Evolutionary conservation across 257 asterid species (phyloP).

Genomic region (Rehmannia glutinosa): DNA sequence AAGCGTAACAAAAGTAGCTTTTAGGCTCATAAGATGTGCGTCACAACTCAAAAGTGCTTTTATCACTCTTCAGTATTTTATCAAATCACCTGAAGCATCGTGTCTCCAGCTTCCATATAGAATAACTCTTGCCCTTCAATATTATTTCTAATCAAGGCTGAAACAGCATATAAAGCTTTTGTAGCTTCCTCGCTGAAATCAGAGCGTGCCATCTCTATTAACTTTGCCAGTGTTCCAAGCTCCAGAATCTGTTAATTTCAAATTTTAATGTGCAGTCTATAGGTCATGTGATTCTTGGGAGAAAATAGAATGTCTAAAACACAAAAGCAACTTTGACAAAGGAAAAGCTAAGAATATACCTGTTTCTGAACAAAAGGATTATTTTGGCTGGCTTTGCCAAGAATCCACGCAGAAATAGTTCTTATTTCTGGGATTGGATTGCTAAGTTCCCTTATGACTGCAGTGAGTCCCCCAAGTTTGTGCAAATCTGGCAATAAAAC

Average conservation of each 20-base stretch:
- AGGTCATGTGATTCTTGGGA: slow-evolving; percentile 3
- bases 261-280: slow-evolving; percentile 16
- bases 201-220: slow-evolving; percentile 63
- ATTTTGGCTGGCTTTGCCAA: slow-evolving; percentile 91
- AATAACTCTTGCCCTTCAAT: slow-evolving; percentile 55
- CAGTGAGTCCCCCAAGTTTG: slow-evolving; percentile 70
- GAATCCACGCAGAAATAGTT: slow-evolving; percentile 66
- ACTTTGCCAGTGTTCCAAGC: slow-evolving; percentile 52
- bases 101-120: slow-evolving; percentile 59
- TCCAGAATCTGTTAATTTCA: slow-evolving; percentile 57
- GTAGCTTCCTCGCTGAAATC: slow-evolving; percentile 60
- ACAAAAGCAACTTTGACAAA: neutral
- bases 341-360: slow-evolving; percentile 31
- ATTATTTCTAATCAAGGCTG: slow-evolving; percentile 74
- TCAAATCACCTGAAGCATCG: slow-evolving; percentile 72
- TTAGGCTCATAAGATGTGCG: slow-evolving; percentile 17
- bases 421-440: slow-evolving; percentile 52
- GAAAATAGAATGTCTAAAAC: neutral
- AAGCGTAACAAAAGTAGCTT: neutral
- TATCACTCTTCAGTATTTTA: slow-evolving; percentile 7
- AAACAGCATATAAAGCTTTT: slow-evolving; percentile 75
- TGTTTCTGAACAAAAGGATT: slow-evolving; percentile 75
- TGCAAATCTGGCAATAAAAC: slow-evolving; percentile 51
- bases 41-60: neutral
- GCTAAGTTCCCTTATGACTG: slow-evolving; percentile 47